Conservation (phyloP, 2,329 filamentous ascomycete species). For the Talaromyces funiculosus region DNA sequence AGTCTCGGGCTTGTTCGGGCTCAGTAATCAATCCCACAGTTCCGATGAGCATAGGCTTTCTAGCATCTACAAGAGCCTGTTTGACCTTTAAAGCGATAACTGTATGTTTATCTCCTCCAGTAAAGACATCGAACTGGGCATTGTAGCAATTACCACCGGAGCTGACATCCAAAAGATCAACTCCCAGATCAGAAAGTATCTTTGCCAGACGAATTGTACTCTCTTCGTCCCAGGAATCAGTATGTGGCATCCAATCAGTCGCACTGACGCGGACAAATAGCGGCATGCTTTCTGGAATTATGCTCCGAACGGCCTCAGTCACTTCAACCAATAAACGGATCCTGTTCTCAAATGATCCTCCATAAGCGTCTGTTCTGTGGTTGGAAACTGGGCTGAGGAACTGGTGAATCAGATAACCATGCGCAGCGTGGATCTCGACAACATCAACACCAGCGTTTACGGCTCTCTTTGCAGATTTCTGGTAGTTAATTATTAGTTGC, state of each 20-base stretch:
- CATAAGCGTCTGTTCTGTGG: no score
- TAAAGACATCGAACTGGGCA: conserved; percentile 27
- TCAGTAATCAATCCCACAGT: conserved; percentile 52
- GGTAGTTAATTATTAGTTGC: no score
- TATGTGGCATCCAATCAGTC: conserved; percentile 64
- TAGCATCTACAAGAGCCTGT: conserved; percentile 36
- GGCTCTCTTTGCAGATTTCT: no score
- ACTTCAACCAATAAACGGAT: no score
- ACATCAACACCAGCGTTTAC: no score
- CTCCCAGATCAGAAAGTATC: conserved; percentile 35
- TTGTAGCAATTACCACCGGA: conserved; percentile 42
- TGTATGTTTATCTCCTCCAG: neutral
- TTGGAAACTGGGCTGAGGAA: no score
- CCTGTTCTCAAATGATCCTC: no score
- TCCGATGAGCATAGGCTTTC: conserved; percentile 44
- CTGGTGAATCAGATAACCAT: no score
- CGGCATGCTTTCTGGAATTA: conserved; percentile 61
- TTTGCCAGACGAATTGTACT: conserved; percentile 37
- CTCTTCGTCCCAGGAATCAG: conserved; percentile 36
- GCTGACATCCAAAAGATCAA: conserved; percentile 44
- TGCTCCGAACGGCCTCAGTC: conserved; percentile 30
- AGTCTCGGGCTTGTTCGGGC: conserved; percentile 45
- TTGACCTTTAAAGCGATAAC: conserved; percentile 18
- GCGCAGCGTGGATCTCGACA: no score
- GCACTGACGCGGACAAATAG: conserved; percentile 66